Percentiles rank a stretch among this genome's conserved stretches.
Conservation (phyloP, 495 filamentous ascomycete species). For the Neurospora sp. region DNA sequence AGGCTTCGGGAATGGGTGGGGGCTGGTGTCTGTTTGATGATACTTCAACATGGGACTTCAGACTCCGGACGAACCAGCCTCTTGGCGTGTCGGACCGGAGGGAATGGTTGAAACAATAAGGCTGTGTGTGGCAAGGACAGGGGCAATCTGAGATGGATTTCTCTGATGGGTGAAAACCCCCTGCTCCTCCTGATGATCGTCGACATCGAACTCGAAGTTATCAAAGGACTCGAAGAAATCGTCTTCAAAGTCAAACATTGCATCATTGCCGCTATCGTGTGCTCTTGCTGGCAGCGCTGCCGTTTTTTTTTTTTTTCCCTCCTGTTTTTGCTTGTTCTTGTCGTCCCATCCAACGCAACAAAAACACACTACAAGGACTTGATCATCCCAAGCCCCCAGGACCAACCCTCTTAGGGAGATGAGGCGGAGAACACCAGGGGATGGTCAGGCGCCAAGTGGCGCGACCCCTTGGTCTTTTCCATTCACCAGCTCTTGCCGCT, state of each 20-base stretch:
- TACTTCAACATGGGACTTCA: background rate
- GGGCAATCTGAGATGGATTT: background rate
- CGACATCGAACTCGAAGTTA: background rate
- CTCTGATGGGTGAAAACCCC: background rate
- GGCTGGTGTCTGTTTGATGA: background rate
- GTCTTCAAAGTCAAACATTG: no score
- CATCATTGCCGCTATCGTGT: no score
- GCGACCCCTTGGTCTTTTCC: background rate
- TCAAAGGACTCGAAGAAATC: background rate
- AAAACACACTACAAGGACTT: background rate
- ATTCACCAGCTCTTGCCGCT: background rate
- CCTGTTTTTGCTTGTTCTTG: background rate
- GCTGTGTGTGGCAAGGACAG: background rate
- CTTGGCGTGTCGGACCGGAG: background rate
- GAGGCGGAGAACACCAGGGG: background rate
- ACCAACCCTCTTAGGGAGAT: background rate
- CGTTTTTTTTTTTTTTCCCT: background rate
- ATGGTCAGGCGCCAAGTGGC: background rate
- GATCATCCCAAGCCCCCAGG: background rate
- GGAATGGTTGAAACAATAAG: background rate
- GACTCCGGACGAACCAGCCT: background rate
- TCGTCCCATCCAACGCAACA: background rate
- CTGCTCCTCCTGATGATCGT: background rate
- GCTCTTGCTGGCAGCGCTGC: no score
- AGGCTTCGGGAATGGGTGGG: background rate